Base-by-base conservation (phyloP, 257 asterid species). In the Datura wrightii region DNA sequence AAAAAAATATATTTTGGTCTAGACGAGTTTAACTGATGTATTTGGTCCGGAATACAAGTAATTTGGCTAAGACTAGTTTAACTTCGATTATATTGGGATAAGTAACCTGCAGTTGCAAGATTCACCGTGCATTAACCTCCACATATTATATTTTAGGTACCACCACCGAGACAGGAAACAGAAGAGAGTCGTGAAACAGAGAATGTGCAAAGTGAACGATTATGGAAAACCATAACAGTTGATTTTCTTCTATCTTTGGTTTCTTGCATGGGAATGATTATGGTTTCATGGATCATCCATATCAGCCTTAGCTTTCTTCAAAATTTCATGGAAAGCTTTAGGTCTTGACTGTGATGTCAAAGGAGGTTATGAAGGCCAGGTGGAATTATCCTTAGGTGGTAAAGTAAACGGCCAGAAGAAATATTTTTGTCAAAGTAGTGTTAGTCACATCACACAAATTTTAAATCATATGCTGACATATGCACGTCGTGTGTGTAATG, bases 61-160 rank as follows among this genome's bases (percentile, higher is more conserved):
- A 63, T 44, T 19, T 2, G 31, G 31, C 62, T 18, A 41, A 24
- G 56, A 36, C 31, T 52, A 82, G 76, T 54, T 18, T 52, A 24
- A 2, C 62, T 48, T 69, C 5, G 60, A 39, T 59, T 16, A 10
- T 8, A n/a, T 24, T 72, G 19, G 58, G 36, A 19, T 5, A 62
- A 52, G 74, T 46, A 5, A 46, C 9, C 15, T 82, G 9, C 36
- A 59, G 36, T 59, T 59, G 4, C 66, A n/a, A 34, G 66, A 59
- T 19, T 8, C 41, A n/a, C 10, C 48, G n/a, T 55, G 50, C 3
- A 13, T 67, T 84, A 19, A 78, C 79, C 58, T 54, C 78, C 8
- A 18, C 81, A 76, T n/a, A 18, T 85, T 48, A 72, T 42, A 59
- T 7, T 82, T 87, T 66, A 91, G 93, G 80, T 71, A 54, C 55